Conservation (phyloP, 805 yeast species). For the Metschnikowia baotianmanensis region DNA sequence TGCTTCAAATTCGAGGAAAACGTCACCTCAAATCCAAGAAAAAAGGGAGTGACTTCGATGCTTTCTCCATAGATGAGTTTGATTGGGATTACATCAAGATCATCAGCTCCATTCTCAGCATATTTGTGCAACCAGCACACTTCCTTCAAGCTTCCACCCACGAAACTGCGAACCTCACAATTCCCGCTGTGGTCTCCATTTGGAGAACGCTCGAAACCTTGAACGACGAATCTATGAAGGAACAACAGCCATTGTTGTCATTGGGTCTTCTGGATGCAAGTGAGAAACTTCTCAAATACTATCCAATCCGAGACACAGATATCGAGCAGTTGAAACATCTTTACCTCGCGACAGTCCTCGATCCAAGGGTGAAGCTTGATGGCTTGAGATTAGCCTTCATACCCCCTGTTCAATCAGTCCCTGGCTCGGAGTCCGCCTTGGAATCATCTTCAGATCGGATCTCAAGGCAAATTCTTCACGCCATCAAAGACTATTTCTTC, state of each 20-base stretch:
- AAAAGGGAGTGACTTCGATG: not conserved
- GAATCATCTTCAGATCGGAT: not conserved
- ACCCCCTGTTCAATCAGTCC: not conserved
- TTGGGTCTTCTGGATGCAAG: not conserved
- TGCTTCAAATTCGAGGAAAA: not conserved
- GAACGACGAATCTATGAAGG: not conserved
- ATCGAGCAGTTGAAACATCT: constrained; percentile 1
- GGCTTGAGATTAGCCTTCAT: not conserved
- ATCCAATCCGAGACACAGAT: not conserved
- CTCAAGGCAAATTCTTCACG: not conserved
- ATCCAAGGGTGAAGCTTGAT: not conserved
- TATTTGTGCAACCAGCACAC: not conserved
- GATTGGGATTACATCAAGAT: not conserved
- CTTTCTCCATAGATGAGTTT: not conserved
- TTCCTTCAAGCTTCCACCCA: not conserved
- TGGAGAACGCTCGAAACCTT: not conserved
- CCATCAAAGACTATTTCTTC: not conserved
- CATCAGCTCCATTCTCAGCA: not conserved
- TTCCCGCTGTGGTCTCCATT: not conserved
- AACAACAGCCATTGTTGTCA: not conserved
- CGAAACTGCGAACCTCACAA: not conserved
- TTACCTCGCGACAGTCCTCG: constrained; percentile 2
- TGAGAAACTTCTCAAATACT: not conserved
- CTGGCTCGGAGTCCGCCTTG: not conserved
- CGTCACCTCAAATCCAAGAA: not conserved